Conservation (phyloP, 371 early-diverging fungal species). For the Mortierella sp. region DNA sequence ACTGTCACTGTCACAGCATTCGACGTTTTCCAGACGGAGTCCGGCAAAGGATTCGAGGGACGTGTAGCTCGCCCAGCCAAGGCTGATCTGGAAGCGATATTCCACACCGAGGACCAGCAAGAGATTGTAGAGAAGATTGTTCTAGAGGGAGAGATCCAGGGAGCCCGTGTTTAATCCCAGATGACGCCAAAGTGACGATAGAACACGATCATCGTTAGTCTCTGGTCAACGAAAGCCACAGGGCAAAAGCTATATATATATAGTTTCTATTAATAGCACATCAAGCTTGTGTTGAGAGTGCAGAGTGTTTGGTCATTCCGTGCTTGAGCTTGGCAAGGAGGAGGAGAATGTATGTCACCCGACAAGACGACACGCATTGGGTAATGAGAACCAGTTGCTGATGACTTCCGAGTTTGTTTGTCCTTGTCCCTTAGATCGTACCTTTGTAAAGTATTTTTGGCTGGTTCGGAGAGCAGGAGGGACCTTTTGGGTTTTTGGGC, state of each 20-base stretch:
- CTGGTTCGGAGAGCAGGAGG: too few relatives aligned
- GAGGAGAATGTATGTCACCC: neutral
- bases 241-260: too few relatives aligned
- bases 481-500: too few relatives aligned
- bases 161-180: conserved; percentile 3
- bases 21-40: conserved; percentile 34
- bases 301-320: neutral
- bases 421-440: too few relatives aligned
- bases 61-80: conserved; percentile 28
- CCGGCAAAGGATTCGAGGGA: conserved; percentile 47
- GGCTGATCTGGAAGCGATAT: conserved; percentile 28
- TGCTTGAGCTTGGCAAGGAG: conserved; percentile 1
- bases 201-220: too few relatives aligned
- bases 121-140: conserved; percentile 36
- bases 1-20: conserved; percentile 14
- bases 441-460: too few relatives aligned
- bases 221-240: too few relatives aligned
- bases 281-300: too few relatives aligned
- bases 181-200: neutral
- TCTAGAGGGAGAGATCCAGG: conserved; percentile 47
- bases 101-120: conserved; percentile 32
- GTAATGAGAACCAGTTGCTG: neutral
- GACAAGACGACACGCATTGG: neutral
- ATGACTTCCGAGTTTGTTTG: too few relatives aligned
- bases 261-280: too few relatives aligned